Evolutionary conservation across 495 filamentous ascomycete species (phyloP), one percentile per base, ranked within the genome.

Genomic region (Parathielavia hyrcaniae): DNA sequence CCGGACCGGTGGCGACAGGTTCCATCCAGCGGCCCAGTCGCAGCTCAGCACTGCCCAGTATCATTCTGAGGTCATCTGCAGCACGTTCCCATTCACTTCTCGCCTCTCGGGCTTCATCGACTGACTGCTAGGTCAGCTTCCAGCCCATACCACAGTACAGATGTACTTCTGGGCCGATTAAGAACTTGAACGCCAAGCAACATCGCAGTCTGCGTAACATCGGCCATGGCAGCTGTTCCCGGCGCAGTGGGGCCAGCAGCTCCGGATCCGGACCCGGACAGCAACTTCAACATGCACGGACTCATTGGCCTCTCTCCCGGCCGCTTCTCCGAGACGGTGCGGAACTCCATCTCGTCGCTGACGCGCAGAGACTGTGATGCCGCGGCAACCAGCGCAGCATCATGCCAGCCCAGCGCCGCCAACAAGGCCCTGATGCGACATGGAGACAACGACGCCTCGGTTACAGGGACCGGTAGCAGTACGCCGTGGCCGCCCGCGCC

Each of bases 311-410:
- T 61, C 12, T 51, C 34, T 20, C 49, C 40, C 12, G 55, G 22
- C 14, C 48, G 53, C 1, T 53, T 52, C 22, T 51, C 40, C 53
- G 45, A 61, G 40, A 51, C 55, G 32, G 61, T 67, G 13, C 50
- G 61, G 22, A 60, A 59, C 40, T 66, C 63, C 12, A 53, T 66
- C 43, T 55, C 59, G 1, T 57, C 63, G 13, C 43, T 62, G 20
- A 48, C 63, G 7, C 50, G 55, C 26, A 43, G 40, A 48, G 54
- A 57, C 0, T 23, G 11, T 7, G 40, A 38, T 23, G 14, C 36
- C 17, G 22, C 16, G 10, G 12, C 30, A 7, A 13, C 23, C 14
- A 17, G 26, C 26, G 26, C 41, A 16, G 12, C 38, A 49, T 10
- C 30, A 11, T n/a, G n/a, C n/a, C 46, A 17, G 46, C 23, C 46